Evolutionary conservation across 805 yeast species (phyloP).

Genomic region (Saccharomycopsis fermentans): DNA sequence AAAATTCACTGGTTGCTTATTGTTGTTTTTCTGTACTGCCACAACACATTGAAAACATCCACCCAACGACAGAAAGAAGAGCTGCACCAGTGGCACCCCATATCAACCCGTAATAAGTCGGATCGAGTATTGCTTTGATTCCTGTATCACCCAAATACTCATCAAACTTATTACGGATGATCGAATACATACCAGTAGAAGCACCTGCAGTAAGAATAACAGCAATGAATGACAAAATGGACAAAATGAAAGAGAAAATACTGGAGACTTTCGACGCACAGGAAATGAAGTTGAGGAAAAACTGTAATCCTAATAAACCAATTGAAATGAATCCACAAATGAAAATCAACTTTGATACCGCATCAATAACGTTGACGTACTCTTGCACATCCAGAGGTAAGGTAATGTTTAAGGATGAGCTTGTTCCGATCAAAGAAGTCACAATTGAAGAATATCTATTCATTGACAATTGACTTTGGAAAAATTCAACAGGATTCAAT

Average conservation of each 20-base stretch:
- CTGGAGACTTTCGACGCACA: conserved; percentile 38
- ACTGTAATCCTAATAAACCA: conserved; percentile 31
- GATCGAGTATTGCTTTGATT: conserved; percentile 40
- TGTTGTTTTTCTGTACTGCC: conserved; percentile 22
- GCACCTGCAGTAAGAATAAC: conserved; percentile 40
- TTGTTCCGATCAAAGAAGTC: conserved; percentile 22
- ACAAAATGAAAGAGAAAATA: conserved; percentile 35
- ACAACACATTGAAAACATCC: conserved; percentile 36
- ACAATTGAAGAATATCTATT: conserved; percentile 17
- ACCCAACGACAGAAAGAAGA: conserved; percentile 31
- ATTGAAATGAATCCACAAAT: conserved; percentile 42
- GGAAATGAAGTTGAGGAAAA: conserved; percentile 36
- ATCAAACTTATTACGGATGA: conserved; percentile 42
- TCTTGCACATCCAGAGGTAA: conserved; percentile 46
- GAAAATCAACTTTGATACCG: conserved; percentile 49
- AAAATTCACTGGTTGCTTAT: too few species aligned
- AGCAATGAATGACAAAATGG: conserved; percentile 31
- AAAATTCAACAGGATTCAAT: conserved; percentile 40
- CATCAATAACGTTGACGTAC: conserved; percentile 36
- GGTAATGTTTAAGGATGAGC: conserved; percentile 22
- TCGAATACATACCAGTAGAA: conserved; percentile 51
- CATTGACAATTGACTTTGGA: conserved; percentile 21
- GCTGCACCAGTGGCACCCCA: conserved; percentile 55
- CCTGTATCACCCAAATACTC: conserved; percentile 40
- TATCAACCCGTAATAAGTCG: conserved; percentile 42